Percentiles rank a stretch among this genome's conserved stretches.
Evolutionary conservation across 1,284 basidiomycete species (phyloP).

Genomic region (Papiliotrema fonsecae): DNA sequence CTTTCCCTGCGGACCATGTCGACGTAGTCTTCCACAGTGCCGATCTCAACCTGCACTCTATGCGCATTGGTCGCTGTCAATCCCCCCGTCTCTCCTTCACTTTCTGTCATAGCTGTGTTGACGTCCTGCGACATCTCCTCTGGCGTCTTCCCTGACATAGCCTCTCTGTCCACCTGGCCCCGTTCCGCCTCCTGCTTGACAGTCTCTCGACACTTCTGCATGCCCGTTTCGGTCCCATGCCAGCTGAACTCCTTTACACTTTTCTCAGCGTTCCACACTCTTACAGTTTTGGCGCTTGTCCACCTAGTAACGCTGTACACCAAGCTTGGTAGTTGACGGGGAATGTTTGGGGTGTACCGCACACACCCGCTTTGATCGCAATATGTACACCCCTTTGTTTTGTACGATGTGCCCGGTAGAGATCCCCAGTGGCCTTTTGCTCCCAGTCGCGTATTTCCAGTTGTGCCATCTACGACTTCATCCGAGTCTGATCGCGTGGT

Average conservation of each 20-base stretch:
- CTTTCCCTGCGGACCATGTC: too few species aligned
- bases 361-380: neutral
- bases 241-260: neutral
- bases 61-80: too few species aligned
- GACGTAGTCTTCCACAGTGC: too few species aligned
- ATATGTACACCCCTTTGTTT: neutral
- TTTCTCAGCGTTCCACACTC: neutral
- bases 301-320: neutral
- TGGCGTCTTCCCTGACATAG: neutral
- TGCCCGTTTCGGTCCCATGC: neutral
- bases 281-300: neutral
- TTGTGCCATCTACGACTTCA: neutral
- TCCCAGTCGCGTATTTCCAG: neutral
- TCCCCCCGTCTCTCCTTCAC: too few species aligned
- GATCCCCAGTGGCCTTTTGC: neutral
- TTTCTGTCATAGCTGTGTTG: too few species aligned
- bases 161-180: neutral
- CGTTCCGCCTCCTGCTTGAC: neutral
- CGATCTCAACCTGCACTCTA: too few species aligned
- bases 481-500: neutral
- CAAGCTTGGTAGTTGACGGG: neutral
- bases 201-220: neutral
- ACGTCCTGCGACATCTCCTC: neutral
- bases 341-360: neutral
- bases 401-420: neutral